Conservation (phyloP, 2,329 filamentous ascomycete species). For the Helotiales sp. region DNA sequence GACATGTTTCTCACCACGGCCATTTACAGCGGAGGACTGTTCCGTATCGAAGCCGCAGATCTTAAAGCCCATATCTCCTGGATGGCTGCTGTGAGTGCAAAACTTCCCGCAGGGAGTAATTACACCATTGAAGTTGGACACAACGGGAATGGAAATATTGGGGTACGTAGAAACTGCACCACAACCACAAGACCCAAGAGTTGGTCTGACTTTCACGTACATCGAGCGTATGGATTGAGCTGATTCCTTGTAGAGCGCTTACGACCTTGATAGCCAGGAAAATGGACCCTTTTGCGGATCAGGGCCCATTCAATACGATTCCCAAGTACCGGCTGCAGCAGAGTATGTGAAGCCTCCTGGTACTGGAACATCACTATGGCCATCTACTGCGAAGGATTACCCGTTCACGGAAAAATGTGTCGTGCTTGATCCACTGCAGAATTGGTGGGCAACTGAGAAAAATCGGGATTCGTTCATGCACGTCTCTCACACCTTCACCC, state of each 20-base stretch:
- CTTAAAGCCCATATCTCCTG: conserved; percentile 51
- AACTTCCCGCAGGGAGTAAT: conserved; percentile 53
- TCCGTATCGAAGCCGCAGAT: conserved; percentile 54
- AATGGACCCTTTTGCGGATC: conserved; percentile 5
- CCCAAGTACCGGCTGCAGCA: conserved; percentile 48
- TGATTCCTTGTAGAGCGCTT: not conserved
- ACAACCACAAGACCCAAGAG: not conserved
- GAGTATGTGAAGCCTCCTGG: conserved; percentile 53
- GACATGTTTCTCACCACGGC: conserved; percentile 57
- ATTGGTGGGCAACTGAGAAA: conserved; percentile 51
- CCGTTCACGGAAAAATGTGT: conserved; percentile 46
- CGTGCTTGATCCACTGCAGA: conserved; percentile 52
- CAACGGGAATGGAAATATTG: conserved; percentile 57
- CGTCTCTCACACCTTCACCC: conserved; percentile 65
- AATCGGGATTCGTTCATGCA: conserved; percentile 61
- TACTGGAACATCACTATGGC: conserved; percentile 54
- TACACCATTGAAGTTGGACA: conserved; percentile 59
- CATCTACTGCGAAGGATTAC: conserved; percentile 35
- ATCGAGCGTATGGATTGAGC: not conserved
- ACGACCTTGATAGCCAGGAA: not conserved
- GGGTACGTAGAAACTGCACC: conserved; percentile 7
- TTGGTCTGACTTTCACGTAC: not conserved
- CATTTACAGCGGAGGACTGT: conserved; percentile 42
- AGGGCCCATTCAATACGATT: conserved; percentile 48
- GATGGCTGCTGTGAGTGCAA: conserved; percentile 47